A percentile compares a stretch with the other conserved stretches of the same genome.
Conservation (phyloP, 2,329 filamentous ascomycete species). For the Pseudogymnoascus verrucosus region DNA sequence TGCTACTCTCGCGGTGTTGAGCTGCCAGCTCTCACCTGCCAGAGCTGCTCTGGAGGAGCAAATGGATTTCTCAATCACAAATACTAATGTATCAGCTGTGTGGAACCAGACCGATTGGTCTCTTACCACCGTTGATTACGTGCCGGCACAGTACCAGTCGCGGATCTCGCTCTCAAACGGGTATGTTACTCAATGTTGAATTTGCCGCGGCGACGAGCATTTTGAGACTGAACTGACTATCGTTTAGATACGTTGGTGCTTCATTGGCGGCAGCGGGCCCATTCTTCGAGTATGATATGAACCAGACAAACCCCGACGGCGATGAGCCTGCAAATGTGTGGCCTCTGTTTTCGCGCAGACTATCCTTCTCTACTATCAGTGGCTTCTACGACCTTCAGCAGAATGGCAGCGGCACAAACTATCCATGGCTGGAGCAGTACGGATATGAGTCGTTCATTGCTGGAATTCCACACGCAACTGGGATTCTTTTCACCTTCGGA, state of each 20-base stretch:
- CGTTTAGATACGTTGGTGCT: constrained; percentile 24
- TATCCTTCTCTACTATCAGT: constrained; percentile 59
- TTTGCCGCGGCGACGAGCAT: not conserved
- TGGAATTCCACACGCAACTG: constrained; percentile 62
- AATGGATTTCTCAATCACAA: constrained; percentile 24
- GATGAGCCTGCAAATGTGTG: constrained; percentile 48
- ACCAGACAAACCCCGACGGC: constrained; percentile 24
- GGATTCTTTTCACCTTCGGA: constrained; percentile 48
- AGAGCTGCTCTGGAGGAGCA: not conserved
- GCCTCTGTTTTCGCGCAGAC: constrained; percentile 56
- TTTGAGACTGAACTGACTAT: not conserved
- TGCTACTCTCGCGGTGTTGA: not conserved
- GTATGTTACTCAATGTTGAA: constrained; percentile 13
- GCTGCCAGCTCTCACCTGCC: not conserved
- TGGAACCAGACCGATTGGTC: constrained; percentile 27
- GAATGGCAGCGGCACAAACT: constrained; percentile 53
- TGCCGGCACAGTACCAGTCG: constrained; percentile 26
- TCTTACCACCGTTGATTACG: constrained; percentile 20
- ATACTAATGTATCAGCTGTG: constrained; percentile 15
- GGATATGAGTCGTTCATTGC: constrained; percentile 63
- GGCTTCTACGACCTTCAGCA: constrained; percentile 58
- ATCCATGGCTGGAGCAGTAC: constrained; percentile 60
- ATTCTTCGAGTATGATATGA: constrained; percentile 27
- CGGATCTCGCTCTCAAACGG: constrained; percentile 27
- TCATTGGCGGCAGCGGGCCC: constrained; percentile 25